Evolutionary conservation across 176 grass and related monocot genomes (phyloP), one percentile per base, ranked within the genome.

Genomic region (Puccinellia tenuiflora): DNA sequence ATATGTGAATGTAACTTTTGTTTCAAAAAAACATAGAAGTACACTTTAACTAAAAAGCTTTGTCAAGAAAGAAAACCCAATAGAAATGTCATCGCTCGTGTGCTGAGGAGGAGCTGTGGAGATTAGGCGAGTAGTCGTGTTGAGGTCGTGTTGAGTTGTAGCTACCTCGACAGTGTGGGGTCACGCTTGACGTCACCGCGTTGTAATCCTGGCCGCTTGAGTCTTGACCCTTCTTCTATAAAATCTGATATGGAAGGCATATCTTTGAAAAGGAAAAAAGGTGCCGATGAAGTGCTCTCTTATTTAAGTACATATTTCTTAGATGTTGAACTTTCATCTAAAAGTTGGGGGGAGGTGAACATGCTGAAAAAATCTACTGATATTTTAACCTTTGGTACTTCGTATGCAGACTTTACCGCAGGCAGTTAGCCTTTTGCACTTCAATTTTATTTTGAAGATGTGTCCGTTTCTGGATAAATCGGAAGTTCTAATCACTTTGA

Each of bases 11-110:
- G n/a, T 26, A 14, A 28, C 40, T 5, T 15, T 82, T 82, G 37
- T 68, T 73, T 1, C 38, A 81, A 43, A 37, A 34, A 52, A 26
- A 1, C 22, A 29, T 21, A 1, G 71, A 88, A 78, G 16, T 18
- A 70, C 52, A 79, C 62, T 26, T 77, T 50, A 77, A 34, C 71
- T 29, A 15, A 8, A 34, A 57, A 26, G 7, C 3, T 59, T 13
- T 57, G 14, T 48, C 18, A 38, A 56, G 47, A 60, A 76, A 30
- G 5, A 70, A 24, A 59, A 50, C 28, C 80, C 64, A 51, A 20
- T 13, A 74, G 66, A 56, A 74, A 65, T 28, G 37, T 16, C 5
- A 53, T 18, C 48, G 53, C 86, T 62, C 46, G 55, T 84, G 81
- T 47, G 34, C 26, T n/a, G n/a, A 24, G 46, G 53, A 31, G 10